These are phyloP conservation scores for Hemerocallis citrina DNA, from an alignment of 106 monocot species.

Conservation along the genomic window DNA sequence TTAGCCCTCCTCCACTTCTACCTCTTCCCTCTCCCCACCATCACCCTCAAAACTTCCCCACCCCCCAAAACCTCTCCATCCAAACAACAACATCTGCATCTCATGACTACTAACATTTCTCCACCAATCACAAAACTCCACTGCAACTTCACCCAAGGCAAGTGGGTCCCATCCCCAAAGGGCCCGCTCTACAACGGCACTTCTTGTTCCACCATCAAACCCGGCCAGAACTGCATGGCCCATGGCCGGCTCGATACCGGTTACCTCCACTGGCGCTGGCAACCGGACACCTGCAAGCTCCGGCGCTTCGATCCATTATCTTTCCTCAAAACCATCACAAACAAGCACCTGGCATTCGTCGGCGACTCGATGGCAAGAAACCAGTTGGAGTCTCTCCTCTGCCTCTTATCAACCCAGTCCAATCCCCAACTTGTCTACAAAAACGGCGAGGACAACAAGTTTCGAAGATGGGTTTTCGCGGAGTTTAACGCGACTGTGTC, in stretches of 20 bases:
- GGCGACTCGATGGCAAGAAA: conserved; percentile 73
- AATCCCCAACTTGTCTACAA: conserved; percentile 31
- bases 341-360: conserved; percentile 57
- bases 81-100: neutral
- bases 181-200: conserved; percentile 47
- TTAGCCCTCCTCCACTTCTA: conserved; percentile 41
- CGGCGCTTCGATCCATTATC: conserved; percentile 22
- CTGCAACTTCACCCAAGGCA: conserved; percentile 48
- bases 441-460: conserved; percentile 39
- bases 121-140: too few species aligned
- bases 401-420: conserved; percentile 40
- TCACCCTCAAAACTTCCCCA: neutral
- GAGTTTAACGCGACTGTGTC: conserved; percentile 69
- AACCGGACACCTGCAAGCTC: conserved; percentile 31
- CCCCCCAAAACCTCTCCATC: neutral
- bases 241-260: conserved; percentile 58
- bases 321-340: conserved; percentile 27
- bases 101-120: too few species aligned
- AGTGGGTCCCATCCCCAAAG: conserved; percentile 19
- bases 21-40: conserved; percentile 17
- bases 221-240: conserved; percentile 59
- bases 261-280: conserved; percentile 57
- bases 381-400: conserved; percentile 68
- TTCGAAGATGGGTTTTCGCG: conserved; percentile 50
- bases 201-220: conserved; percentile 42